A percentile compares a stretch with the other conserved stretches of the same genome.
phyloP scores from a whole-genome alignment of 2,329 filamentous ascomycete genomes.

The Rugonectria rugulosa region DNA sequence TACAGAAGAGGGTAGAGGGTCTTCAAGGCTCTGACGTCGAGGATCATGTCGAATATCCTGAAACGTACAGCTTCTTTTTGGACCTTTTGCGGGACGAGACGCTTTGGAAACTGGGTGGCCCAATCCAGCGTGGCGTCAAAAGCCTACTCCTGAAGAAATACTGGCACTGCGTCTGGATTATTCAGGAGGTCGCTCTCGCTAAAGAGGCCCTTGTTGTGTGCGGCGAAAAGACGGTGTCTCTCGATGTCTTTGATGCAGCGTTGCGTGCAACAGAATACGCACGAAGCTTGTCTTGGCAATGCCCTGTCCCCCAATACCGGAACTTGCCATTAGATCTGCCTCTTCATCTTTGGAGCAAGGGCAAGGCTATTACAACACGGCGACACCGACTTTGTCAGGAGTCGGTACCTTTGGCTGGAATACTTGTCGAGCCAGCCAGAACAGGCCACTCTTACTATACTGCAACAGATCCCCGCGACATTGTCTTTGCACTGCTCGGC shows the following conservation, averaged over 20 bases:
- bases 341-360: no score
- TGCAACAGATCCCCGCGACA: slow-evolving; percentile 30
- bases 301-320: no score
- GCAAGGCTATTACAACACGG: no score
- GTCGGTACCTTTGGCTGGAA: background rate
- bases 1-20: no score
- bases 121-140: background rate
- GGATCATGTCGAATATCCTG: no score
- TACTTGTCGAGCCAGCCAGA: no score
- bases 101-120: background rate
- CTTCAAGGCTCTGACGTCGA: no score
- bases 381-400: no score
- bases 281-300: background rate
- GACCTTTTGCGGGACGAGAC: background rate
- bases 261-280: slow-evolving; percentile 7
- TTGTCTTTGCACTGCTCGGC: slow-evolving; percentile 27
- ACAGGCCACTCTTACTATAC: no score
- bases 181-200: slow-evolving; percentile 14
- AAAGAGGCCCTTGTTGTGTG: slow-evolving; percentile 12
- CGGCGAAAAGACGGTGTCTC: background rate
- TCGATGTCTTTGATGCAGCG: slow-evolving; percentile 21
- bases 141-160: slow-evolving; percentile 16
- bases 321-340: no score
- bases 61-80: no score
- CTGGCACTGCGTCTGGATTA: slow-evolving; percentile 19